Conservation (phyloP, 176 grass and related monocot species). For the Aegilops longissima region DNA sequence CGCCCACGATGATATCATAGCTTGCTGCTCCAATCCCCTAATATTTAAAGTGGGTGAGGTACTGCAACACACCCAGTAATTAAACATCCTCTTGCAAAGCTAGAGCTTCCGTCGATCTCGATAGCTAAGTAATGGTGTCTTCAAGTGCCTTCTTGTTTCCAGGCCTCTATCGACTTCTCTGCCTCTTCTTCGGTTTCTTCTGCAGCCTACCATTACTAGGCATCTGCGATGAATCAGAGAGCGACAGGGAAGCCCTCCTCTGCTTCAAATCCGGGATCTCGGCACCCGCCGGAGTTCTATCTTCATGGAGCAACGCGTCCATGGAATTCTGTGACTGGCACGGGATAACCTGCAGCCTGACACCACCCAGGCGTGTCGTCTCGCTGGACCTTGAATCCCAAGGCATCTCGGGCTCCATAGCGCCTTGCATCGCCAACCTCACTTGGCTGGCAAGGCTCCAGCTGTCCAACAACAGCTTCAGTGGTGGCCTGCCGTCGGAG, state of each 20-base stretch:
- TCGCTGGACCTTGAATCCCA: slow-evolving; percentile 34
- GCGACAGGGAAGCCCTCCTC: slow-evolving; percentile 38
- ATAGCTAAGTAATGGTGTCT: background rate
- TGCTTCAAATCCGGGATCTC: slow-evolving; percentile 43
- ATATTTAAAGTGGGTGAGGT: background rate
- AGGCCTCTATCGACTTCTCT: background rate
- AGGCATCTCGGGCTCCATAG: slow-evolving; percentile 27
- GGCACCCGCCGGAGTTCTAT: background rate
- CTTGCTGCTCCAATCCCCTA: background rate
- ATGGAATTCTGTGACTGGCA: slow-evolving; percentile 35
- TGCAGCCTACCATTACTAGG: background rate
- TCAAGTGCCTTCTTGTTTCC: background rate
- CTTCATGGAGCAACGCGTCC: slow-evolving; percentile 41
- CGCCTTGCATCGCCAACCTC: slow-evolving; percentile 36
- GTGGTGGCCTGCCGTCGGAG: slow-evolving; percentile 32
- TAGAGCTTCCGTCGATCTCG: background rate
- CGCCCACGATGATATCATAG: background rate
- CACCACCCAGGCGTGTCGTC: background rate
- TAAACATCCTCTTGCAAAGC: background rate
- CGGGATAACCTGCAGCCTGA: slow-evolving; percentile 28
- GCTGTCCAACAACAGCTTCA: slow-evolving; percentile 36
- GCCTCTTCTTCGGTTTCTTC: background rate
- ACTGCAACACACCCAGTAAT: no score
- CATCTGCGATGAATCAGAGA: background rate
- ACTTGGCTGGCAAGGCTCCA: slow-evolving; percentile 35